These are phyloP conservation scores for Pirum gemmata DNA, from an alignment of 78 protist species.

Conservation along the genomic window DNA sequence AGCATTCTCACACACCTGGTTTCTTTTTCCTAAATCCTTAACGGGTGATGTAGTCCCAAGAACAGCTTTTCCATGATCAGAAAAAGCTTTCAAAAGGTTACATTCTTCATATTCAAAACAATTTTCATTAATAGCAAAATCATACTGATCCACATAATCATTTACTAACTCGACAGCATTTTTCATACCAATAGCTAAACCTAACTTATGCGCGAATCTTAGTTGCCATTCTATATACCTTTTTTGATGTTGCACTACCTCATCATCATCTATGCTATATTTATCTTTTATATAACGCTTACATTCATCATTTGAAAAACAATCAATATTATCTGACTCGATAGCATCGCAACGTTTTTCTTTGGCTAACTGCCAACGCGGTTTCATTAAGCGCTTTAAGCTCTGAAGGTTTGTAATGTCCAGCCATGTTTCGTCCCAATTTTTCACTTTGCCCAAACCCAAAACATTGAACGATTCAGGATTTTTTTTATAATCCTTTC, in stretches of 20 bases:
- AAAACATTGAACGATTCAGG: background rate
- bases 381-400: background rate
- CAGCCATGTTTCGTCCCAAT: background rate
- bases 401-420: background rate
- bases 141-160: background rate
- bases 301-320: background rate
- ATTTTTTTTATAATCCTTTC: background rate
- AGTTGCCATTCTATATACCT: background rate
- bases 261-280: too few relatives aligned
- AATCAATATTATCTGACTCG: constrained; percentile 1
- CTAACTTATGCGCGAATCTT: background rate
- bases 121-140: constrained; percentile 25
- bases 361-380: background rate
- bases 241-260: background rate
- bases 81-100: background rate
- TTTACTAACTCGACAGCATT: constrained; percentile 7
- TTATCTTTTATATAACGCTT: too few relatives aligned
- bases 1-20: too few relatives aligned
- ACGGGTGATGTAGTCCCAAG: too few relatives aligned
- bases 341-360: constrained; percentile 11
- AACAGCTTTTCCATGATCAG: constrained; percentile 8
- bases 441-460: background rate
- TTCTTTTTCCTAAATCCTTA: too few relatives aligned
- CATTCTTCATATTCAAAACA: constrained; percentile 13
- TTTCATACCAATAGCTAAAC: constrained; percentile 33